Base-by-base conservation (phyloP, 176 grass and related monocot genomes). In the Miscanthus lutarioriparius region DNA sequence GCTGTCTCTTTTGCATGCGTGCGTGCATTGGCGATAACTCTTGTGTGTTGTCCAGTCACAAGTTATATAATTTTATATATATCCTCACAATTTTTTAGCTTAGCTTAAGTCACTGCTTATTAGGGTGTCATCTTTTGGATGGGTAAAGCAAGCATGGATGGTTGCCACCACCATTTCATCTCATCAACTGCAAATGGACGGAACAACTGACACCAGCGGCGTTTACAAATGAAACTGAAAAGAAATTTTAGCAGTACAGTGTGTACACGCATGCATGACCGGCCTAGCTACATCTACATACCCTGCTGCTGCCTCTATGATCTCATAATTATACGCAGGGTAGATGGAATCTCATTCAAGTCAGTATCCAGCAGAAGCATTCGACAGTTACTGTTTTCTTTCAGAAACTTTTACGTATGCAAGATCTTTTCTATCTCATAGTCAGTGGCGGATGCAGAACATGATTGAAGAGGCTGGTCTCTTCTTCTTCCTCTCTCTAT, bases 271-370 rank as follows among this genome's bases (percentile, higher is more conserved):
- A 15, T 5, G 35, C 39, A 11, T 10, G 80, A 14, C 26, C 53
- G 14, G 66, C 36, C 70, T 65, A 62, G 15, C 19, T 56, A 20
- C 7, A 49, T 11, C 28, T 30, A 30, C 28, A 30, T 30, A 30
- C 28, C 28, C 28, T 30, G 2, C 28, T 30, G 28, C 28, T 43
- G 10, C 36, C 6, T 20, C 71, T 74, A 14, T 16, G 8, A 23
- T 43, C 68, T 71, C 26, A 30, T 41, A 35, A 40, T 7, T 59
- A 17, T 16, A 33, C 25, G 28, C 3, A 49, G 30, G 28, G 54
- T 73, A 63, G 53, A 63, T 32, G 45, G 67, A 49, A 86, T 72
- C 33, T 80, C 77, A 81, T 81, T 64, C 64, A 81, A 67, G 47
- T 81, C n/a, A 27, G 11, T 27, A 67, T 27, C 11, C 6, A 35